phyloP scores from a whole-genome alignment of 371 early-diverging fungal genomes.

The Rhizopus delemar region DNA sequence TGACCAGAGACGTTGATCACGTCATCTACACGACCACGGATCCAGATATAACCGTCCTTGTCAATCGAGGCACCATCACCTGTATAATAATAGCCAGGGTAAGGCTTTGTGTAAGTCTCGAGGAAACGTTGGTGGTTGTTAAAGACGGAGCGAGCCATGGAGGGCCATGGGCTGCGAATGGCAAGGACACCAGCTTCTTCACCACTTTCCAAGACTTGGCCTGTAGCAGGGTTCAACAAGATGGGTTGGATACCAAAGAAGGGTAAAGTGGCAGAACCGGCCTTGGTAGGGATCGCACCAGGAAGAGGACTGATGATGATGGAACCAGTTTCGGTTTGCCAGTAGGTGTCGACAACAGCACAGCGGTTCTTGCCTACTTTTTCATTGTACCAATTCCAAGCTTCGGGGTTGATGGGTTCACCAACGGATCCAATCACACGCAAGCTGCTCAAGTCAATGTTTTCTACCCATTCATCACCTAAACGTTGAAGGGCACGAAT shows the following conservation, averaged over 20 bases:
- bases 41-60: slow-evolving; percentile 93
- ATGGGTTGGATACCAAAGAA: slow-evolving; percentile 93
- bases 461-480: slow-evolving; percentile 78
- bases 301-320: slow-evolving; percentile 91
- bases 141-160: slow-evolving; percentile 91
- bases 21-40: slow-evolving; percentile 92
- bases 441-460: slow-evolving; percentile 73
- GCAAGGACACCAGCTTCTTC: slow-evolving; percentile 88
- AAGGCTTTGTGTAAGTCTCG: slow-evolving; percentile 86
- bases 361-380: slow-evolving; percentile 83
- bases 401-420: slow-evolving; percentile 97
- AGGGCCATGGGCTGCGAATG: slow-evolving; percentile 88
- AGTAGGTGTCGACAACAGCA: slow-evolving; percentile 95
- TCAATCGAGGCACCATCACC: slow-evolving; percentile 88
- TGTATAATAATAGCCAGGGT: slow-evolving; percentile 87
- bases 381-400: slow-evolving; percentile 94
- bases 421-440: slow-evolving; percentile 95
- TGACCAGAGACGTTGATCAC: slow-evolving; percentile 98
- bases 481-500: slow-evolving; percentile 89
- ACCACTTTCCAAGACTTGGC: slow-evolving; percentile 66
- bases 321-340: slow-evolving; percentile 95
- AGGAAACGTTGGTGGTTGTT: slow-evolving; percentile 87
- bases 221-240: slow-evolving; percentile 79
- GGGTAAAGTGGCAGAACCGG: slow-evolving; percentile 94
- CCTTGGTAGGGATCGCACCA: slow-evolving; percentile 81